Evolutionary conservation across 768 basidiomycete genomes (phyloP), one percentile per base, ranked within the genome.

Genomic region (Mycena olivaceomarginata): DNA sequence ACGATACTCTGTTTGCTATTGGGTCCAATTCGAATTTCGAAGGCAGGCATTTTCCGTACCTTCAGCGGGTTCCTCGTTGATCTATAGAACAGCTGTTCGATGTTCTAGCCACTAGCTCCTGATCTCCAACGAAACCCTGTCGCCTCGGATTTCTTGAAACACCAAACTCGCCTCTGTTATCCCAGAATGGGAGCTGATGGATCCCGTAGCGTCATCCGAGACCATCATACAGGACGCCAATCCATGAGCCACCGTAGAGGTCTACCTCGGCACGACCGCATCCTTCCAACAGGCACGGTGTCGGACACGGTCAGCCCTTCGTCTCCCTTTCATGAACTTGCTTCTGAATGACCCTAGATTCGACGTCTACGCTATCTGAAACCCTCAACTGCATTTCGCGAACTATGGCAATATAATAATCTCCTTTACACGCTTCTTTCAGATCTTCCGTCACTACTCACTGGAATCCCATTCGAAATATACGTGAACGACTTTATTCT

Each of bases 161-260:
- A 79, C 80, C 9, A 82, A 82, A 67, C 66, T 82, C n/a, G 74
- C 73, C 8, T 68, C 69, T 9, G n/a, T 82, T 37, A 51, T 82
- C 0, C 80, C 81, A 13, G 81, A 80, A 45, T 82, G 81, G 81
- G 60, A 62, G 51, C 57, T 81, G 16, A 74, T 78, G 78, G 81
- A 81, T 56, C 72, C 75, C 5, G 37, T 79, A 1, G 80, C 78
- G 9, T 78, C 81, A 0, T 57, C 75, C 2, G 74, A 83, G 57
- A 77, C 77, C 25, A 84, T 81, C 4, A 80, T 83, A 20, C 45
- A 81, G 41, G 83, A 85, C 67, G 69, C 81, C 25, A 25, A 25
- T 25, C 25, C 6, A 80, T 84, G 74, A 82, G 79, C 46, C 84
- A 85, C 62, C 80, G 84, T 51, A 83, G 82, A 5, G 84, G 84